Percentiles rank a stretch among this genome's conserved stretches.
These are phyloP conservation scores for Radiomyces spectabilis DNA, from an alignment of 192 early-diverging fungal genomes.

Conservation along the genomic window DNA sequence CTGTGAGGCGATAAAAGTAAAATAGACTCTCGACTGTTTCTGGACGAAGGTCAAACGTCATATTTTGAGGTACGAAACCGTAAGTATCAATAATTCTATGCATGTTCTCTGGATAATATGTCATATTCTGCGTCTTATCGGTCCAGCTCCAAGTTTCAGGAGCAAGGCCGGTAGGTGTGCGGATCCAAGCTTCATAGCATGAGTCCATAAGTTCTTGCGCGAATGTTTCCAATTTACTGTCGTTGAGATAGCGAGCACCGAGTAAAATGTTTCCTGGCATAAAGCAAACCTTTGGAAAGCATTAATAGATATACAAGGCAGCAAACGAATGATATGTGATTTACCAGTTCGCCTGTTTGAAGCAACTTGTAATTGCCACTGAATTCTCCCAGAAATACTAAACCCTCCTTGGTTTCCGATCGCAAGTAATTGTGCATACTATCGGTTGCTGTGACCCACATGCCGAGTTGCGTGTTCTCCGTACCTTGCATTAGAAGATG, in stretches of 20 bases:
- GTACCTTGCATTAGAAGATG: constrained; percentile 39
- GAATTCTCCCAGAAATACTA: constrained; percentile 10
- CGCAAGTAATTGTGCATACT: constrained; percentile 15
- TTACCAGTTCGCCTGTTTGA: constrained; percentile 25
- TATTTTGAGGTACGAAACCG: constrained; percentile 6
- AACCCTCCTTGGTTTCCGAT: constrained; percentile 10
- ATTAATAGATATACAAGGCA: neutral
- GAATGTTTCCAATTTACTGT: constrained; percentile 19
- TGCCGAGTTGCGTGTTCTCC: constrained; percentile 15
- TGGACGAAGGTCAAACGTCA: constrained; percentile 39
- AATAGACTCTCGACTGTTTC: constrained; percentile 76
- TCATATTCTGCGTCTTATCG: neutral
- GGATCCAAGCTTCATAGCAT: constrained; percentile 38
- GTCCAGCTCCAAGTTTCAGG: constrained; percentile 40
- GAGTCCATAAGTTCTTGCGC: constrained; percentile 34
- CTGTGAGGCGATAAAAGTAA: constrained; percentile 67
- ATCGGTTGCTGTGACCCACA: constrained; percentile 26
- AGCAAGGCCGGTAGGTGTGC: constrained; percentile 38
- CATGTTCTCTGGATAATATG: neutral
- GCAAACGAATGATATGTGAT: neutral
- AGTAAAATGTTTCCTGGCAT: constrained; percentile 43
- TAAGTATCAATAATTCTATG: neutral
- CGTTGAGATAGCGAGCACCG: constrained; percentile 36
- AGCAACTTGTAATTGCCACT: constrained; percentile 3
- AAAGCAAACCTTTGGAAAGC: constrained; percentile 45